Conservation (phyloP, 2,329 filamentous ascomycete species). For the Fusarium globosum region DNA sequence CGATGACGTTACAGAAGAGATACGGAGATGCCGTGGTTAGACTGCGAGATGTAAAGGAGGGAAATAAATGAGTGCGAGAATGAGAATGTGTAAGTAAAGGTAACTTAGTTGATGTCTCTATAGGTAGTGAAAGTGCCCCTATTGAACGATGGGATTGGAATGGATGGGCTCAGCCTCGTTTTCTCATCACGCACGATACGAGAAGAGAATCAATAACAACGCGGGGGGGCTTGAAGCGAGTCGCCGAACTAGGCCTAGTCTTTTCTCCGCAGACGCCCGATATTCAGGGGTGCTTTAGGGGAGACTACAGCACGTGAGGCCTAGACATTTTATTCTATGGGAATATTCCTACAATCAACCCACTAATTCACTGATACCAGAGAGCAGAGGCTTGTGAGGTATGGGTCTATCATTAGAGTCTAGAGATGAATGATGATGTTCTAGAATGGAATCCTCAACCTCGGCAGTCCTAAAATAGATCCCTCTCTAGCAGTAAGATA, state of each 20-base stretch:
- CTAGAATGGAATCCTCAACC: neutral
- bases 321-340: neutral
- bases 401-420: neutral
- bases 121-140: constrained; percentile 17
- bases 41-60: neutral
- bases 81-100: neutral
- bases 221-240: constrained; percentile 17
- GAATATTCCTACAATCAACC: neutral
- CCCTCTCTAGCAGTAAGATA: neutral
- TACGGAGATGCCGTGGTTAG: neutral
- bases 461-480: neutral
- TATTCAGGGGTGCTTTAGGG: constrained; percentile 13
- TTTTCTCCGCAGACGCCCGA: neutral
- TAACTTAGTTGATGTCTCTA: neutral
- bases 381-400: neutral
- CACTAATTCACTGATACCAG: neutral
- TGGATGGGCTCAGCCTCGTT: constrained; percentile 27
- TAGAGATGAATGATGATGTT: neutral
- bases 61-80: neutral
- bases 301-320: constrained; percentile 22
- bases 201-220: constrained; percentile 25
- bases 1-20: constrained; percentile 14
- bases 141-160: constrained; percentile 12
- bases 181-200: constrained; percentile 25
- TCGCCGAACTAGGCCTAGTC: constrained; percentile 24